Evolutionary conservation across 2,329 filamentous ascomycete genomes (phyloP), one percentile per base, ranked within the genome.

Genomic region (Fusarium robinianum): DNA sequence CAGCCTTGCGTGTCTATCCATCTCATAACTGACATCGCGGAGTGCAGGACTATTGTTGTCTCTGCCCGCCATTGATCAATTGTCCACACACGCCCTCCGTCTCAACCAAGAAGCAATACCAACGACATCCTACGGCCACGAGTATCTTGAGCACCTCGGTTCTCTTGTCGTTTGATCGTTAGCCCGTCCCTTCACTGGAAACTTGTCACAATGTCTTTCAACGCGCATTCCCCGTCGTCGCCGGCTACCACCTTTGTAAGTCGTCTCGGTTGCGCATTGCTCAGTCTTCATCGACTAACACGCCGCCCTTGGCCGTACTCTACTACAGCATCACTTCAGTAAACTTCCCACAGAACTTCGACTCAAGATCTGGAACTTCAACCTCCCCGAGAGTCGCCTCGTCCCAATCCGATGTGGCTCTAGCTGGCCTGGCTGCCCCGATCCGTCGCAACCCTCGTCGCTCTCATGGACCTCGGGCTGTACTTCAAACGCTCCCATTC

Each of bases 321-420:
- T 23, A 31, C 11, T 27, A 15, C 50, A 78, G 75, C 67, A 62
- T 31, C 55, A 64, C 34, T 78, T 78, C 49, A 47, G 65, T 12
- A 60, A 57, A 27, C 71, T 78, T 1, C 75, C 75, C 2, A 55
- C 67, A 9, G 75, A 78, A 53, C 62, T 78, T 11, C 72, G 75
- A 8, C 61, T 76, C 16, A 71, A 67, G 41, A 74, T 78, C 34
- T 78, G 75, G 75, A 63, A 64, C 26, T 65, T 71, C 51, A 76
- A 68, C 53, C 60, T 75, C 12, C 71, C 73, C 1, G 56, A 60
- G 10, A 60, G 69, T 8, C 72, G 75, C 21, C 62, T 78, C 34
- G 69, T 78, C 17, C 66, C 72, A 2, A 61, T 76, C 19, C 65
- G 63, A 27, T 75, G 71, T 58, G 69, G 68, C 18, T 60, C 63